Percentiles rank a stretch among this genome's conserved stretches.
Conservation (phyloP, 1,284 basidiomycete species). For the Ceratobasidium sp. region DNA sequence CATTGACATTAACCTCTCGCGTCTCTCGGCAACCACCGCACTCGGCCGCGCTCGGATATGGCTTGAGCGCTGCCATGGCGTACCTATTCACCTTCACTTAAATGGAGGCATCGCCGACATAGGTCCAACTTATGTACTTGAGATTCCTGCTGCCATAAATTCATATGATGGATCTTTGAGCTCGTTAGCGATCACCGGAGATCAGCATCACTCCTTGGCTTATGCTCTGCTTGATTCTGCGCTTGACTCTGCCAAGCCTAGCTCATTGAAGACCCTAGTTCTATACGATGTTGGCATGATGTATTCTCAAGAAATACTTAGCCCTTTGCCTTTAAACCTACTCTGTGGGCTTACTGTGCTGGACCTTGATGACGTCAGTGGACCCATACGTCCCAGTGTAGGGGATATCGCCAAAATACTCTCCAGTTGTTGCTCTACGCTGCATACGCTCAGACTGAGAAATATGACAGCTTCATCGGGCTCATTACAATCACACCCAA, state of each 20-base stretch:
- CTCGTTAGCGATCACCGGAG: background rate
- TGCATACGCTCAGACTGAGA: background rate
- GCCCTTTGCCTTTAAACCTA: background rate
- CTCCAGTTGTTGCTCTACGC: background rate
- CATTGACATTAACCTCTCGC: background rate
- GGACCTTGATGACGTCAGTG: background rate
- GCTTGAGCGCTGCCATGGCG: background rate
- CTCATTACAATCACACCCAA: background rate
- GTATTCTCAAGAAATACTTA: background rate
- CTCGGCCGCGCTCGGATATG: background rate
- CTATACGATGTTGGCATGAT: background rate
- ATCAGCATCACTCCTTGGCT: background rate
- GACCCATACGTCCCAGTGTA: background rate
- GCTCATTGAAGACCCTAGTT: background rate
- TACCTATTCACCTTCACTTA: background rate
- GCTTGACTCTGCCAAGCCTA: background rate
- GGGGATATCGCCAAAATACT: background rate
- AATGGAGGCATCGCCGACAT: background rate
- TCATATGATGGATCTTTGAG: background rate
- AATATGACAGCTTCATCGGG: background rate
- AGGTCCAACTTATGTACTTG: background rate
- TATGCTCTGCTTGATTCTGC: background rate
- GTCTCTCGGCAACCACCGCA: background rate
- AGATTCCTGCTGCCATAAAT: background rate
- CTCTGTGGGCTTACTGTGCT: background rate